These are phyloP conservation scores for Fomitopsis serialis DNA, from an alignment of 768 basidiomycete genomes.

Conservation along the genomic window DNA sequence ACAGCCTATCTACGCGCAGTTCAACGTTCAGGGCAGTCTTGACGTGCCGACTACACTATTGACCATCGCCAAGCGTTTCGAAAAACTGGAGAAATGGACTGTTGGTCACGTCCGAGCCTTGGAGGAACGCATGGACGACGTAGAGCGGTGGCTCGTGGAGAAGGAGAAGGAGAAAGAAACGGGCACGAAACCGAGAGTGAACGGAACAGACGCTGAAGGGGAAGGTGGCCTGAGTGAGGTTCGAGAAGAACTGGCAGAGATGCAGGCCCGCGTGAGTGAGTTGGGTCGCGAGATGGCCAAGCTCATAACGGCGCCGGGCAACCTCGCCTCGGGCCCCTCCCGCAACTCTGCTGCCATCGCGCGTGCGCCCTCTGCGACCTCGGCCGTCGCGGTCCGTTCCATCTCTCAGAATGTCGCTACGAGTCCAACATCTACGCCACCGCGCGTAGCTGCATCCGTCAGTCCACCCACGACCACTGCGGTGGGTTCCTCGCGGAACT, in stretches of 20 bases:
- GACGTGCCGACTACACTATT: constrained; percentile 74
- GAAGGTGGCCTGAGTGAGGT: constrained; percentile 46
- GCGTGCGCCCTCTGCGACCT: constrained; percentile 42
- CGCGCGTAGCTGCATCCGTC: constrained; percentile 55
- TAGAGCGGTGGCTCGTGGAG: constrained; percentile 86
- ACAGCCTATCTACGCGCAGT: constrained; percentile 74
- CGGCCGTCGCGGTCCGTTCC: constrained; percentile 38
- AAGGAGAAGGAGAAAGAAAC: constrained; percentile 65
- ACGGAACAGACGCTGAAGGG: constrained; percentile 6
- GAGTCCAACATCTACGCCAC: constrained; percentile 24
- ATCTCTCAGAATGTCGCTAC: constrained; percentile 23
- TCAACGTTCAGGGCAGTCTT: constrained; percentile 62
- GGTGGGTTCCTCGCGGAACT: constrained; percentile 32
- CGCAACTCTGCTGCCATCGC: constrained; percentile 39
- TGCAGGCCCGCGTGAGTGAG: constrained; percentile 69
- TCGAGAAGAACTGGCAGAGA: constrained; percentile 64
- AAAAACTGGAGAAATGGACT: constrained; percentile 88
- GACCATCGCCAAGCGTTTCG: constrained; percentile 73
- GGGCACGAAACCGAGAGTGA: constrained; percentile 3
- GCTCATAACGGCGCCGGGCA: constrained; percentile 49
- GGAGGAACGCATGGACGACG: constrained; percentile 89
- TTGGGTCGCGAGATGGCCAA: constrained; percentile 80
- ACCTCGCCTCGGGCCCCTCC: constrained; percentile 47
- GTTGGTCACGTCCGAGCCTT: constrained; percentile 83
- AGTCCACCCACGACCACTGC: constrained; percentile 50